phyloP scores from a whole-genome alignment of 208 protist species.

The Porcisia hertigi region DNA sequence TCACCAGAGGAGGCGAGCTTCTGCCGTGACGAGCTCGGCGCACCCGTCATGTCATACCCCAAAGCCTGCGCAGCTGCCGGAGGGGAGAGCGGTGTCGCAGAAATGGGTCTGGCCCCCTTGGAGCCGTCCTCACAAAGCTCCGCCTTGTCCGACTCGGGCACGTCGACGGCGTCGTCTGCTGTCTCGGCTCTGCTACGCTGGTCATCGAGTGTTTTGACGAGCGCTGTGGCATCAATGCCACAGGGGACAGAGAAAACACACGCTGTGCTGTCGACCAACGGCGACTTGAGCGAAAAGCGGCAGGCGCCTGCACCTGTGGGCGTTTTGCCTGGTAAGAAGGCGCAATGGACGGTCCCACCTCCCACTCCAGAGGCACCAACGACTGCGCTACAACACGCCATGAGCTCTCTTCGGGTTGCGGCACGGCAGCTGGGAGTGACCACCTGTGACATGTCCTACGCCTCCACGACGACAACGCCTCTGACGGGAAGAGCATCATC shows the following conservation, averaged over 20 bases:
- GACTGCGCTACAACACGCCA: constrained; percentile 21
- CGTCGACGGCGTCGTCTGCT: not conserved
- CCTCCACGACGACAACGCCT: not conserved
- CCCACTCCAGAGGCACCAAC: not conserved
- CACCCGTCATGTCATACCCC: not conserved
- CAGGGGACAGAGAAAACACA: not conserved
- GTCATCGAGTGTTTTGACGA: not conserved
- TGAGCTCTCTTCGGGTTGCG: constrained; percentile 11
- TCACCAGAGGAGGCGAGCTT: not conserved
- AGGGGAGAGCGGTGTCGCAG: not conserved
- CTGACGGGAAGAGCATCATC: not conserved
- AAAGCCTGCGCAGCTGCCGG: not conserved
- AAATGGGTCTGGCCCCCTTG: not conserved
- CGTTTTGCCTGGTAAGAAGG: not conserved
- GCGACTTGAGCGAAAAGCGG: not conserved
- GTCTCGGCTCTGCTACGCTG: not conserved
- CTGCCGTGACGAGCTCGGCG: not conserved
- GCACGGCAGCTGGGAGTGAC: constrained; percentile 18
- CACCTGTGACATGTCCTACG: constrained; percentile 2
- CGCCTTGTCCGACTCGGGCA: constrained; percentile 2
- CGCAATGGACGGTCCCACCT: not conserved
- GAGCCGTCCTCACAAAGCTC: not conserved
- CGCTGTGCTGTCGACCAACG: not conserved
- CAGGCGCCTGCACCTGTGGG: constrained; percentile 6
- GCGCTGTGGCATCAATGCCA: not conserved